Percentiles rank a stretch among this genome's conserved stretches.
Conservation (phyloP, 805 yeast species). For the Sugiyamaella chiloensis region DNA sequence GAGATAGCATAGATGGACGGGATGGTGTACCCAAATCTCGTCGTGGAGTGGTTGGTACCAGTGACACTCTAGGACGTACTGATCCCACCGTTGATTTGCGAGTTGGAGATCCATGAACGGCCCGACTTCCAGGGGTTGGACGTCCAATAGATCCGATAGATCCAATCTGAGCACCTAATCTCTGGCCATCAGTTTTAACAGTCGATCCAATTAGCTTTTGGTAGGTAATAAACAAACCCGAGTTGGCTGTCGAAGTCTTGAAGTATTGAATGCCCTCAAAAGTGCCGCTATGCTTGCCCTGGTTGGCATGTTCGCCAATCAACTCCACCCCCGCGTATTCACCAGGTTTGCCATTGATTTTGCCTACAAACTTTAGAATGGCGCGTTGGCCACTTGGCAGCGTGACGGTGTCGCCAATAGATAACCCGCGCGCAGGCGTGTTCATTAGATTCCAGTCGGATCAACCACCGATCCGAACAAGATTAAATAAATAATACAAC, state of each 20-base stretch:
- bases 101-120: neutral
- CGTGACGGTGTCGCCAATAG: conserved; percentile 35
- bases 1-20: neutral
- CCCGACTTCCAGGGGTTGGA: neutral
- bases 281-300: conserved; percentile 86
- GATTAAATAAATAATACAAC: too few relatives aligned
- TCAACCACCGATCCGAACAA: too few relatives aligned
- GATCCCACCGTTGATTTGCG: neutral
- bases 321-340: conserved; percentile 86
- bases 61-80: conserved; percentile 2
- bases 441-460: too few relatives aligned
- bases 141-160: conserved; percentile 1
- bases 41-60: conserved; percentile 11
- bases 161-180: neutral
- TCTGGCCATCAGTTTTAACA: neutral
- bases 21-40: neutral
- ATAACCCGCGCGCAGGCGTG: conserved; percentile 16
- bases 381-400: conserved; percentile 71
- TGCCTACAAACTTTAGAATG: conserved; percentile 65
- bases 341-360: conserved; percentile 69
- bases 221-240: conserved; percentile 68
- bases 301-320: conserved; percentile 54
- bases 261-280: conserved; percentile 71
- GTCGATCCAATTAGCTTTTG: conserved; percentile 28
- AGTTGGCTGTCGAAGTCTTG: conserved; percentile 54